Percentiles rank a stretch among this genome's conserved stretches.
These are phyloP conservation scores for Ananas comosus DNA, from an alignment of 176 grass and related monocot species.

Conservation along the genomic window DNA sequence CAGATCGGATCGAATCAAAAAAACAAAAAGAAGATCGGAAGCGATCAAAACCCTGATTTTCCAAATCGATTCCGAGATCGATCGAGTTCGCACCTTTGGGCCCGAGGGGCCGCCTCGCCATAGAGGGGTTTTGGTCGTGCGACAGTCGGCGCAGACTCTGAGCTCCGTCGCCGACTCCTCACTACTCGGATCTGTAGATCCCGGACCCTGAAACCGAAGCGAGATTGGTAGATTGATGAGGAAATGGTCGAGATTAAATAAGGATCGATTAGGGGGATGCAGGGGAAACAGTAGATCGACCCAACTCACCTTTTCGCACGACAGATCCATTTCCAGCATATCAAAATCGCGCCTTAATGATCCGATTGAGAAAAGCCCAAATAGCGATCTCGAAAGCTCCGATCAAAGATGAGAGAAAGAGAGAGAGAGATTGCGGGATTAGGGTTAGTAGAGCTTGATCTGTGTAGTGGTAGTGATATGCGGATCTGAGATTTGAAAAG, in stretches of 20 bases:
- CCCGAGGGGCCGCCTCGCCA: constrained; percentile 77
- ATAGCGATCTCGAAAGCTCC: neutral
- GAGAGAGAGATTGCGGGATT: too few relatives aligned
- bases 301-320: neutral
- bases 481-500: neutral
- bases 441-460: too few relatives aligned
- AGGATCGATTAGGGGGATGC: neutral
- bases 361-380: neutral
- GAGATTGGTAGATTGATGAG: neutral
- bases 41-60: neutral
- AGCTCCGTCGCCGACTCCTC: neutral
- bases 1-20: neutral
- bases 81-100: constrained; percentile 39
- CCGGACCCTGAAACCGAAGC: neutral
- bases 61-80: neutral
- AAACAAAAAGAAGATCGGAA: neutral
- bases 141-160: constrained; percentile 60
- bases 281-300: neutral
- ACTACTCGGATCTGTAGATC: constrained; percentile 1
- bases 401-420: neutral
- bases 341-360: neutral
- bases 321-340: neutral
- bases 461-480: too few relatives aligned
- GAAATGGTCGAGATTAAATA: neutral
- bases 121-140: constrained; percentile 69